Conservation (phyloP, 2,329 filamentous ascomycete species). For the Ceratocystis colombiana region DNA sequence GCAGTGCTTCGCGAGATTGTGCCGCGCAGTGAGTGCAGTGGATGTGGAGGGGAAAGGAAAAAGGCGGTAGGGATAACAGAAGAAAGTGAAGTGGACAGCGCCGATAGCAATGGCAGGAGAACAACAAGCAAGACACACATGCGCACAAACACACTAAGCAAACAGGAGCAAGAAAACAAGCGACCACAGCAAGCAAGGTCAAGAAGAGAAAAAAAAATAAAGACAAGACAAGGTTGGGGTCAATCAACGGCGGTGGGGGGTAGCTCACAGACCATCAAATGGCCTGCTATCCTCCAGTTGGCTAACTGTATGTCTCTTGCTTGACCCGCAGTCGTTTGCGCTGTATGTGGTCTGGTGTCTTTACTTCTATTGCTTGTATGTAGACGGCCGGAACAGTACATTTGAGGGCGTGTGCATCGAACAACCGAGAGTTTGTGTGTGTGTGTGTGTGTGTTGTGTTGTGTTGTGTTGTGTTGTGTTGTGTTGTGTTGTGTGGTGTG, state of each 20-base stretch:
- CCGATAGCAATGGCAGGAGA: background rate
- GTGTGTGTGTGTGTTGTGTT: no score
- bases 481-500: no score
- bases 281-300: background rate
- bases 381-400: background rate
- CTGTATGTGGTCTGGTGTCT: background rate
- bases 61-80: background rate
- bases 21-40: background rate
- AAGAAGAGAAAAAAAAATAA: background rate
- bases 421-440: slow-evolving; percentile 2
- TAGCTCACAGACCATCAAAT: background rate
- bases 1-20: background rate
- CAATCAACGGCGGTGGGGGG: background rate
- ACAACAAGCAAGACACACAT: slow-evolving; percentile 11
- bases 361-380: background rate
- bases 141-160: background rate
- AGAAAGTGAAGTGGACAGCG: background rate
- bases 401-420: background rate
- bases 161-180: background rate
- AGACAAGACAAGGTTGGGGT: background rate
- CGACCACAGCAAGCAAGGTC: background rate
- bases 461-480: no score
- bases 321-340: background rate
- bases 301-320: background rate
- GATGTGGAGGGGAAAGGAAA: background rate